Evolutionary conservation across 441 rosid species (phyloP).

Genomic region (Croton setiger): DNA sequence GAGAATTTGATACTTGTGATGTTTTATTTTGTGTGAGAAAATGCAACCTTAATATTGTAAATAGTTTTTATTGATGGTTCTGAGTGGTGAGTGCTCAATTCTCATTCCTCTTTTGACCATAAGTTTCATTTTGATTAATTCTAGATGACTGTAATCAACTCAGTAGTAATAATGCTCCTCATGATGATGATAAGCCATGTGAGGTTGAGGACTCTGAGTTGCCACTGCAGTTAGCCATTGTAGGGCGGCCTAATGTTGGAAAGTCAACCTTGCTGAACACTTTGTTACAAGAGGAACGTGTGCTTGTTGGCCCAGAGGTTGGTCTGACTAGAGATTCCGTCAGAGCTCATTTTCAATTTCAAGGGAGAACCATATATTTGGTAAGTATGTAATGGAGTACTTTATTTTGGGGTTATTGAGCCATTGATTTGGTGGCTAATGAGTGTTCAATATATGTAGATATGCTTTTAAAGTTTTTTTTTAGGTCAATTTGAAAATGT

Average conservation of each 20-base stretch:
- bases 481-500: neutral
- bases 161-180: constrained; percentile 18
- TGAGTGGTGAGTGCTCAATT: neutral
- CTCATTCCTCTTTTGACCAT: constrained; percentile 8
- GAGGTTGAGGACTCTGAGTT: constrained; percentile 64
- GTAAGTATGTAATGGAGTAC: constrained; percentile 31
- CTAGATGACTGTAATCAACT: constrained; percentile 37
- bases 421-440: neutral
- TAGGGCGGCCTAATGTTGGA: constrained; percentile 94
- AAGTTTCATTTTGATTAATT: constrained; percentile 24
- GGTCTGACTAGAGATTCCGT: constrained; percentile 96
- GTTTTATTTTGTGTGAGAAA: neutral
- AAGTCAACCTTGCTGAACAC: constrained; percentile 90
- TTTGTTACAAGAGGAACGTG: constrained; percentile 89
- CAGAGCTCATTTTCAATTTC: constrained; percentile 74
- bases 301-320: constrained; percentile 94
- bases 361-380: constrained; percentile 81
- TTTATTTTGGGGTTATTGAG: neutral
- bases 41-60: neutral
- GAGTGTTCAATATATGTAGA: neutral
- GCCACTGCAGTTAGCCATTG: constrained; percentile 91
- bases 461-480: neutral
- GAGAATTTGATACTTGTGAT: neutral
- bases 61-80: constrained; percentile 4
- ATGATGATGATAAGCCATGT: constrained; percentile 31